Evolutionary conservation across 257 asterid species (phyloP).

Genomic region (Haberlea rhodopensis): DNA sequence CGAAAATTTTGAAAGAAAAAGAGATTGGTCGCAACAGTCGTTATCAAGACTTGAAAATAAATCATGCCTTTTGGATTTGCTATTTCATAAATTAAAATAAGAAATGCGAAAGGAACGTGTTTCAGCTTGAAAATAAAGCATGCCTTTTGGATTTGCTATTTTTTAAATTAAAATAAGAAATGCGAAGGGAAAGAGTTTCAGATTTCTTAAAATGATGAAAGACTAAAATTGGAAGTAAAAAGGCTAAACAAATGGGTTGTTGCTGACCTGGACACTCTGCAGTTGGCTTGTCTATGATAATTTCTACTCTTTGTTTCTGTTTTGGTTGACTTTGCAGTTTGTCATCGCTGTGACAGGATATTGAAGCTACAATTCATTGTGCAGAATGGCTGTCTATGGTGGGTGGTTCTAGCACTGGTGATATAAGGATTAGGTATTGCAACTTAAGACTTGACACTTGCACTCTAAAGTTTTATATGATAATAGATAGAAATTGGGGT

Average conservation of each 20-base stretch:
- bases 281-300: neutral
- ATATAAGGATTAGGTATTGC: conserved; percentile 77
- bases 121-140: conserved; percentile 12
- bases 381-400: conserved; percentile 99
- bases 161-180: no score
- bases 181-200: no score
- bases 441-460: conserved; percentile 23
- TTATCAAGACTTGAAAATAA: conserved; percentile 9
- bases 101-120: no score
- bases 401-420: conserved; percentile 98
- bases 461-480: conserved; percentile 25
- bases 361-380: conserved; percentile 99
- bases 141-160: conserved; percentile 15
- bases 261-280: conserved; percentile 13
- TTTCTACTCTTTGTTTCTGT: conserved; percentile 23
- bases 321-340: conserved; percentile 27
- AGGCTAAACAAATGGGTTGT: no score
- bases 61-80: conserved; percentile 14
- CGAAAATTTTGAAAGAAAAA: neutral
- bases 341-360: conserved; percentile 79
- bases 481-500: conserved; percentile 18
- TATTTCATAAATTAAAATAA: no score
- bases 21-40: neutral
- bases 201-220: no score
- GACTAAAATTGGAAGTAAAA: no score